phyloP scores from a whole-genome alignment of 2,329 filamentous ascomycete species.

The Acarospora socialis region DNA sequence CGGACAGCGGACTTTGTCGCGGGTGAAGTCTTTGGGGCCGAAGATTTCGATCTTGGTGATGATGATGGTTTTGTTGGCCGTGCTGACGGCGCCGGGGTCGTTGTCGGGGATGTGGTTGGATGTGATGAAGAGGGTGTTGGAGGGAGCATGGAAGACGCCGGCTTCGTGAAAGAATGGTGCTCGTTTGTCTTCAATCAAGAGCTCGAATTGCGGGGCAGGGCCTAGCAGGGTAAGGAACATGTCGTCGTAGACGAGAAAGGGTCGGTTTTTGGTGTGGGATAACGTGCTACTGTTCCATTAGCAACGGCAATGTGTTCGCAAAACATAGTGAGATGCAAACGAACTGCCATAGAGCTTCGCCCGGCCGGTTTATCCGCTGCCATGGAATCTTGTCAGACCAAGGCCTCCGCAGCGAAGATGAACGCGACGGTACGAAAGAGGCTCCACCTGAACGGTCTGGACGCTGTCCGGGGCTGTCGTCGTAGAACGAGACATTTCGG shows the following conservation, averaged over 20 bases:
- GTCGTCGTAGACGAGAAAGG: conserved; percentile 14
- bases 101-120: conserved; percentile 13
- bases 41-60: conserved; percentile 16
- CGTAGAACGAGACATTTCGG: too few species aligned
- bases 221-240: conserved; percentile 14
- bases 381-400: too few species aligned
- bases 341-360: too few species aligned
- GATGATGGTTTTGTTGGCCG: conserved; percentile 14
- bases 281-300: not conserved
- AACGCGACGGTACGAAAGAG: too few species aligned
- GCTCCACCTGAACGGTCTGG: too few species aligned
- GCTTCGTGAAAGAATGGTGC: conserved; percentile 16
- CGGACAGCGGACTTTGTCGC: conserved; percentile 15
- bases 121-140: conserved; percentile 15
- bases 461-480: too few species aligned
- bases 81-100: conserved; percentile 13
- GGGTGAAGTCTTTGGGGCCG: conserved; percentile 13
- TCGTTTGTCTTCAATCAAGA: conserved; percentile 13
- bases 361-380: too few species aligned
- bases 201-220: conserved; percentile 11
- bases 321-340: too few species aligned
- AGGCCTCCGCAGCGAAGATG: too few species aligned
- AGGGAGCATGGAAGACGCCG: conserved; percentile 13
- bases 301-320: too few species aligned
- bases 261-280: conserved; percentile 10